Conservation (phyloP, 768 basidiomycete genomes). For the Rhizopogon vulgaris region DNA sequence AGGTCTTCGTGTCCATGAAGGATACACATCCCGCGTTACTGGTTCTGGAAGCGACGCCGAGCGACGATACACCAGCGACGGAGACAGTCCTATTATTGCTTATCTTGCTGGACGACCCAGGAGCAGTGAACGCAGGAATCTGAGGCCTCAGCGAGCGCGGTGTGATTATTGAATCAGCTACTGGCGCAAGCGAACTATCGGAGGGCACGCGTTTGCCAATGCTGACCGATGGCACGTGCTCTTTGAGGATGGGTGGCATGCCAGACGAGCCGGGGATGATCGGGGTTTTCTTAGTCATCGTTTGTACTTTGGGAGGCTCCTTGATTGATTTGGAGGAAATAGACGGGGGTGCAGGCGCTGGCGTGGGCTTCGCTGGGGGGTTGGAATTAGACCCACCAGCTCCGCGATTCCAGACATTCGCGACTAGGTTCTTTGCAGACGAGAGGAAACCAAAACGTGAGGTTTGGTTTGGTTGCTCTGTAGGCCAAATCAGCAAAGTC, state of each 20-base stretch:
- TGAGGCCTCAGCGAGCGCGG: slow-evolving; percentile 16
- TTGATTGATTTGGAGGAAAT: slow-evolving; percentile 7
- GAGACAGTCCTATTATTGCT: slow-evolving; percentile 13
- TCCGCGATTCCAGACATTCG: slow-evolving; percentile 68
- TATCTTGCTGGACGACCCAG: slow-evolving; percentile 10
- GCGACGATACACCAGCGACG: slow-evolving; percentile 27
- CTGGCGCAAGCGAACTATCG: slow-evolving; percentile 12
- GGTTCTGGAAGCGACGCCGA: slow-evolving; percentile 28
- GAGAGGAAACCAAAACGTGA: slow-evolving; percentile 67
- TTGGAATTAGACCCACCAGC: slow-evolving; percentile 25
- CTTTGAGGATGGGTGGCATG: slow-evolving; percentile 7
- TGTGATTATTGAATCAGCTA: slow-evolving; percentile 8
- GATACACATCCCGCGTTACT: slow-evolving; percentile 14
- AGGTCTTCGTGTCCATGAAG: slow-evolving; percentile 25
- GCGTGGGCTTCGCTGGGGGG: slow-evolving; percentile 21
- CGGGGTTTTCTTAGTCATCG: slow-evolving; percentile 16
- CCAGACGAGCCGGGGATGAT: slow-evolving; percentile 16
- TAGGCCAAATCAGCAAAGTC: slow-evolving; percentile 16
- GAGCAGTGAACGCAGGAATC: slow-evolving; percentile 12
- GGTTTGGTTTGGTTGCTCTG: slow-evolving; percentile 32
- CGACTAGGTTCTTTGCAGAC: slow-evolving; percentile 62
- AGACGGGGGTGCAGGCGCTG: slow-evolving; percentile 3
- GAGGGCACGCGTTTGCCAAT: slow-evolving; percentile 15
- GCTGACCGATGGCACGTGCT: not conserved
- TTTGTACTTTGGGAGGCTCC: slow-evolving; percentile 2